Evolutionary conservation across 495 filamentous ascomycete species (phyloP), one percentile per base, ranked within the genome.

Genomic region (Aspergillus egyptiacus): DNA sequence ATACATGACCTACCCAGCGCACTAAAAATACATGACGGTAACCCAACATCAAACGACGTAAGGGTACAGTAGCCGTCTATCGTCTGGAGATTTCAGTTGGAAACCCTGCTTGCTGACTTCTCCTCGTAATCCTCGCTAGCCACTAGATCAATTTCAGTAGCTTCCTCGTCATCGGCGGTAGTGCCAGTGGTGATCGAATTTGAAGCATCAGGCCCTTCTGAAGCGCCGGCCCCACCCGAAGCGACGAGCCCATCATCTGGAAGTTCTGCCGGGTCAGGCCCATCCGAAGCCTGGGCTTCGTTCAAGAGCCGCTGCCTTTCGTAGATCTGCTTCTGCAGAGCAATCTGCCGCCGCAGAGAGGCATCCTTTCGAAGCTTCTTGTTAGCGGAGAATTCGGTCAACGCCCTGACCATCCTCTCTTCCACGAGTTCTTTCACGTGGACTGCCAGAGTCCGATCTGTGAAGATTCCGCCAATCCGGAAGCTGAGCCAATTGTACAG

Each of bases 401-500:
- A 71, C 15, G 77, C 75, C 13, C 76, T 61, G 48, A 88, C 77
- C 61, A 98, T 95, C 58, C 76, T 79, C 22, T 79, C 72, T 69
- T 97, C 91, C 13, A 89, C 83, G 38, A 95, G 51, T 15, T 65
- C 60, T 64, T 96, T 96, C 28, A 88, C 79, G 64, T 95, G 83
- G 42, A 85, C 79, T 1, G 87, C 89, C 18, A 96, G 77, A 22
- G 73, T 73, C 51, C 89, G 80, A 51, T 84, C 86, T 9, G 75
- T 77, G 62, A 97, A 96, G 9, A 95, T 76, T 41, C 90, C 88
- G 9, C 83, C 61, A 53, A 84, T 83, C 4, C 81, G 72, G 54
- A 75, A 86, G 48, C 79, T 80, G 14, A 97, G 73, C 93, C 93
- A 98, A 6, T 91, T 72, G 56, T 96, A 98, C 15, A 91, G 65